Evolutionary conservation across 768 basidiomycete species (phyloP), one percentile per base, ranked within the genome.

Genomic region (Hemileccinum rubropunctum): DNA sequence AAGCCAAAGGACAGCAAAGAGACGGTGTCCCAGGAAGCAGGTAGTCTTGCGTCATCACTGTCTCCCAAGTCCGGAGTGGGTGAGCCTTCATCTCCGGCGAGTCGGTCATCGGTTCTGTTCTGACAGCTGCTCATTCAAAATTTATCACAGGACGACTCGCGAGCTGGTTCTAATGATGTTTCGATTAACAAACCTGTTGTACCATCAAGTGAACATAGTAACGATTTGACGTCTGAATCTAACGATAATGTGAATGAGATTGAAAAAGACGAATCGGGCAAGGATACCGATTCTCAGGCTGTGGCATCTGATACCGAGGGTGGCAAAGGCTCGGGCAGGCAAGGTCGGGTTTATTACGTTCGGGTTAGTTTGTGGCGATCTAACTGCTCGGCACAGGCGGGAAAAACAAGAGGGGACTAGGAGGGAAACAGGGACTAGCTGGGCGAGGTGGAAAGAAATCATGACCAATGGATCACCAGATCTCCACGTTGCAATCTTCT

Each of bases 51-150:
- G 35, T 20, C 50, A 13, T 23, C 42, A 5, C 3, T 44, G 1
- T 39, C 57, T 21, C 33, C 51, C 3, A 36, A 33, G 40, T 15
- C 54, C 37, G 48, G 52, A 58, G 38, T 1, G 66, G 66, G 66
- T 67, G 59, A 67, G 66, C 68, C 53, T 66, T 70, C 50, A 28
- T 57, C 61, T 54, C 47, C 45, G 66, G 68, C 64, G 56, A 69
- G 63, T 67, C 10, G 11, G 42, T 48, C 23, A 35, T 44, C 36
- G 42, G 34, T 38, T 52, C 27, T 50, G 39, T 63, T 68, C 66
- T 67, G 47, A 67, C 66, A 45, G 37, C 17, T 50, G 51, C 66
- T 67, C 61, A 69, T 68, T 54, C 51, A 43, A 43, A 52, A 58
- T 50, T 30, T 15, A 28, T 30, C 20, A 56, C 52, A 67, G 66